Evolutionary conservation across 2,329 filamentous ascomycete species (phyloP), one percentile per base, ranked within the genome.

Genomic region (Mycosphaerella arachidis): DNA sequence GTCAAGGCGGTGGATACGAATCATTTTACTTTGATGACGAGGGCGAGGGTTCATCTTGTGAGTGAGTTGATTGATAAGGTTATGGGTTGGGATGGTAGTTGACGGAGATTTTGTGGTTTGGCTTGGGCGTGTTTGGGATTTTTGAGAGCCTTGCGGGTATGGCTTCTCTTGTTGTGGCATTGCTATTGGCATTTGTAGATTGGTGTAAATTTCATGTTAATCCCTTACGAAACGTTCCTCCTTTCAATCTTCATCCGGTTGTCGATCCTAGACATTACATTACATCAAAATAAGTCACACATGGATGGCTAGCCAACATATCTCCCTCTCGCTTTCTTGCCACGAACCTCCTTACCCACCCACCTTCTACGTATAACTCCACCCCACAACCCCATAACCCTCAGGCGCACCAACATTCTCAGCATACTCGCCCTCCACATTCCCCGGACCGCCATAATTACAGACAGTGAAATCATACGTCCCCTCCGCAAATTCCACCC

Each of bases 381-480:
- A 46, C 9, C 20, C 8, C 43, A 8, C 43, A 8, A 16, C n/a
- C 43, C 8, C 8, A 8, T 12, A 8, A 3, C 55, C 58, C 55
- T 45, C 1, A 10, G 63, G 58, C 27, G 45, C 37, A 3, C 57
- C 45, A 40, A 64, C 51, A 40, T 63, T 60, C 3, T 58, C 55
- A 16, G 52, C 58, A 16, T 57, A 64, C 3, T 56, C 45, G 8
- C 63, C 59, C 30, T 31, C 55, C 12, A 58, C 52, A 31, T 61
- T 61, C 8, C 59, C 59, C 45, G 33, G 24, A 50, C 20, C 10
- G 8, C 77, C 79, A 79, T 96, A 96, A 82, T 96, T 92, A 86
- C 91, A 95, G 68, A 94, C 90, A 27, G 89, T 92, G 79, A 84
- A 90, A 77, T 84, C 84, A 75, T 48, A 59, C 29, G 74, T 64